Base-by-base conservation (phyloP, 176 grass and related monocot genomes). In the Oryza officinalis region DNA sequence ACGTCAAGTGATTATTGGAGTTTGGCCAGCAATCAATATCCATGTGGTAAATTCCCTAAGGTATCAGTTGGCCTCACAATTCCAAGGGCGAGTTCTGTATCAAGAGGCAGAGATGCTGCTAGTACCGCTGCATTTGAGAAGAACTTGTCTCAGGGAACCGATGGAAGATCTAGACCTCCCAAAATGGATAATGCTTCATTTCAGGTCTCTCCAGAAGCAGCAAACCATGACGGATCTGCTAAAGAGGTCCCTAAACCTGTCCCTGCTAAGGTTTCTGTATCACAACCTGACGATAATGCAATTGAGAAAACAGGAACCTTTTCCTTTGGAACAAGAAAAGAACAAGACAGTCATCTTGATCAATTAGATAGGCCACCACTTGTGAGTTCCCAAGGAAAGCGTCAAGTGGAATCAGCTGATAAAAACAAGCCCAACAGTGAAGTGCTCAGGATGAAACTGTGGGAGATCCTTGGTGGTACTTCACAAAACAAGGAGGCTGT, bases 391-490 rank as follows among this genome's bases (percentile, higher is more conserved):
- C 80, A 93, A 66, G 75, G 57, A 88, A 77, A 47, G 27, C 22
- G 2, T 13, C 25, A 71, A 82, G 71, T 65, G 75, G 74, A 75
- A 65, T 81, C 57, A 23, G 46, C 81, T 27, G 85, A 79, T 86
- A 88, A 89, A 79, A 81, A 17, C 70, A 90, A 84, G 54, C 69
- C 72, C 28, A 89, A 88, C 12, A 91, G 72, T 40, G 88, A 89
- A 44, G 44, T 81, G 17, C 91, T 96, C 76, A 92, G 83, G 78
- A 90, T 89, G 87, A 95, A 93, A 83, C 37, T 99, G 10, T 90
- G 87, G 93, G 93, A 94, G 81, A 99, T 99, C 82, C 96, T 99
- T 89, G 91, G 87, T 78, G 63, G 69, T 75, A n/a, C 83, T 85
- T 89, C 91, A 80, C 87, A 95, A 79, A 94, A 81, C 80, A 93